Percentiles rank a stretch among this genome's conserved stretches.
Conservation (phyloP, 345 rosid species). For the Ceriops decandra region DNA sequence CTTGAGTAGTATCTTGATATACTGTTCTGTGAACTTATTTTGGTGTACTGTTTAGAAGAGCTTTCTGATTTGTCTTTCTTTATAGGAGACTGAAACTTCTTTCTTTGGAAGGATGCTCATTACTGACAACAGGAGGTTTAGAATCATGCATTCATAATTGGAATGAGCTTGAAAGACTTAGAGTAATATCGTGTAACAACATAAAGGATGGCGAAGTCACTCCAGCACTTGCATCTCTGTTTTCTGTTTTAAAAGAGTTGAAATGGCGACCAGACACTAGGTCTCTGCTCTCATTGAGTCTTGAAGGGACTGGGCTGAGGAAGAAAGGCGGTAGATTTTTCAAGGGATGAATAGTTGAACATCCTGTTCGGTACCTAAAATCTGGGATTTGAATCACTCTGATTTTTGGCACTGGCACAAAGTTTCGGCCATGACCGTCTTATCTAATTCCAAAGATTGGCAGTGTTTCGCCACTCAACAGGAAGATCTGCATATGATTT, state of each 20-base stretch:
- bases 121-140: conserved; percentile 69
- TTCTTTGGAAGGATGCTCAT: conserved; percentile 79
- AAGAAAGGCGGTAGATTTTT: conserved; percentile 71
- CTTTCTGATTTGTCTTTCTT: conserved; percentile 9
- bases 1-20: background rate
- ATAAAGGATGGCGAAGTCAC: conserved; percentile 69
- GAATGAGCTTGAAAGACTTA: conserved; percentile 64
- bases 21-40: background rate
- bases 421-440: too few species aligned
- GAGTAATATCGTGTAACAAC: conserved; percentile 64
- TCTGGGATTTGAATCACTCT: background rate
- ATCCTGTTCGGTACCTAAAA: background rate
- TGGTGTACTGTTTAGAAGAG: background rate
- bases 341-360: conserved; percentile 41
- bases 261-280: conserved; percentile 90
- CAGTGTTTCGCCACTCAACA: background rate
- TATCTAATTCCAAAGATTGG: background rate
- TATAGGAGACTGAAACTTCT: conserved; percentile 69
- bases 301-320: conserved; percentile 66
- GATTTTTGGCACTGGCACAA: background rate
- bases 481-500: background rate
- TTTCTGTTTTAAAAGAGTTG: conserved; percentile 69
- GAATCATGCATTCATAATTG: conserved; percentile 67
- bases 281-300: conserved; percentile 58
- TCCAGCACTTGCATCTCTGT: conserved; percentile 63